Conservation (phyloP, 768 basidiomycete species). For the Lactifluus echinatus region DNA sequence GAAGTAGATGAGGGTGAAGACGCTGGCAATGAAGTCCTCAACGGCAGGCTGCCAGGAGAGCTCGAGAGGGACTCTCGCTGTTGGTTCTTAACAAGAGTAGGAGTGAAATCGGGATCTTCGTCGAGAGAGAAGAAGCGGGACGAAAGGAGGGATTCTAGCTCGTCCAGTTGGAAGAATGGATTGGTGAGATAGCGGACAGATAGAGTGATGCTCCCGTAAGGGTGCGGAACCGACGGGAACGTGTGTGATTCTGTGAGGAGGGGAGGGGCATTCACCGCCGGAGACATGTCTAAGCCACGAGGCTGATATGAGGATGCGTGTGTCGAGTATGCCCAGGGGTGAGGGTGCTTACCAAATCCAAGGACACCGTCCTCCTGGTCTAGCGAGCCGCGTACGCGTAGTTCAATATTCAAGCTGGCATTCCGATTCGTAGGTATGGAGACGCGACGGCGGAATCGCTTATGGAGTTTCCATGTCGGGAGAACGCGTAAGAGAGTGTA, state of each 20-base stretch:
- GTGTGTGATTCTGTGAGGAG: constrained; percentile 44
- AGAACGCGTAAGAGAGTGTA: constrained; percentile 66
- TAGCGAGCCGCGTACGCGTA: constrained; percentile 33
- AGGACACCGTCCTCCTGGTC: constrained; percentile 26
- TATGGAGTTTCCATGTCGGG: constrained; percentile 68
- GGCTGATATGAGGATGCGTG: constrained; percentile 13
- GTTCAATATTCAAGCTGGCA: constrained; percentile 40
- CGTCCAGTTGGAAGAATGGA: constrained; percentile 67
- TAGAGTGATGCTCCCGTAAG: constrained; percentile 54
- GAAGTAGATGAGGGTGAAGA: constrained; percentile 33
- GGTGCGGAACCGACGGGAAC: constrained; percentile 63
- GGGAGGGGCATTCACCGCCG: constrained; percentile 33
- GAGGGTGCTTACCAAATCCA: constrained; percentile 31
- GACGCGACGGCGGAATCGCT: constrained; percentile 42
- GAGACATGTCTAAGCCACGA: constrained; percentile 31
- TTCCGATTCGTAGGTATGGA: constrained; percentile 28
- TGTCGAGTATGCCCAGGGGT: not conserved
- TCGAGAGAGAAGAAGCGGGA: constrained; percentile 64
- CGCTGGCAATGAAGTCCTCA: constrained; percentile 37
- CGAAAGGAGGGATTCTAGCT: constrained; percentile 67
- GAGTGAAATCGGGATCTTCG: constrained; percentile 57
- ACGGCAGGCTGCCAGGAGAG: constrained; percentile 33
- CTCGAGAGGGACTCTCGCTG: constrained; percentile 47
- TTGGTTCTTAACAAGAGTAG: constrained; percentile 59
- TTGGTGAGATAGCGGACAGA: constrained; percentile 54